phyloP scores from a whole-genome alignment of 2,329 filamentous ascomycete genomes.

The Chaetomium strumarium region DNA sequence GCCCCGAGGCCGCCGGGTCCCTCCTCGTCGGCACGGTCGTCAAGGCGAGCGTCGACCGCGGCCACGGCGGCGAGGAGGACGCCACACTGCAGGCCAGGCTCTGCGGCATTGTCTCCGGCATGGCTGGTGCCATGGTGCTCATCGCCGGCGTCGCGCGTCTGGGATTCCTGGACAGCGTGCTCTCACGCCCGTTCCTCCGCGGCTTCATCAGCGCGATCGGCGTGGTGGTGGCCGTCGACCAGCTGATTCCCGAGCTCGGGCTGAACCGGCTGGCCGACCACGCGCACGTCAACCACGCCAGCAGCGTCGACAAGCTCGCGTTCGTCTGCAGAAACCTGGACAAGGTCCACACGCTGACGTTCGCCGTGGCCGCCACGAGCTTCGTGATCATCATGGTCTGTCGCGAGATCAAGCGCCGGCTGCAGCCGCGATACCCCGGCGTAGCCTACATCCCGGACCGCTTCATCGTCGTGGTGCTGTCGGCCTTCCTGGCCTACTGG shows the following conservation, averaged over 20 bases:
- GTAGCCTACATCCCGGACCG: slow-evolving; percentile 90
- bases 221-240: slow-evolving; percentile 92
- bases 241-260: slow-evolving; percentile 85
- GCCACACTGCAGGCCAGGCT: slow-evolving; percentile 68
- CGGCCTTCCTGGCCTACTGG: slow-evolving; percentile 70
- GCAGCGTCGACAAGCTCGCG: slow-evolving; percentile 74
- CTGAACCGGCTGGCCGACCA: slow-evolving; percentile 61
- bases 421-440: slow-evolving; percentile 72
- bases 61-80: slow-evolving; percentile 59
- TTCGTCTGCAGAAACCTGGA: slow-evolving; percentile 67
- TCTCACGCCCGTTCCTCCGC: slow-evolving; percentile 84
- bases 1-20: slow-evolving; percentile 89
- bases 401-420: slow-evolving; percentile 71
- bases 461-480: slow-evolving; percentile 80
- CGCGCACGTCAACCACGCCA: slow-evolving; percentile 67
- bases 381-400: slow-evolving; percentile 89
- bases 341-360: slow-evolving; percentile 68
- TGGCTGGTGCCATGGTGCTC: slow-evolving; percentile 85
- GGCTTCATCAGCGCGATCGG: slow-evolving; percentile 98
- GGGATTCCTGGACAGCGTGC: slow-evolving; percentile 89
- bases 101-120: slow-evolving; percentile 79
- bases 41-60: slow-evolving; percentile 65
- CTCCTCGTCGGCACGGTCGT: slow-evolving; percentile 85
- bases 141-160: slow-evolving; percentile 77
- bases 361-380: slow-evolving; percentile 68